Percentiles rank a stretch among this genome's conserved stretches.
Evolutionary conservation across 2,329 filamentous ascomycete species (phyloP).

Genomic region (Sporothrix pallida): DNA sequence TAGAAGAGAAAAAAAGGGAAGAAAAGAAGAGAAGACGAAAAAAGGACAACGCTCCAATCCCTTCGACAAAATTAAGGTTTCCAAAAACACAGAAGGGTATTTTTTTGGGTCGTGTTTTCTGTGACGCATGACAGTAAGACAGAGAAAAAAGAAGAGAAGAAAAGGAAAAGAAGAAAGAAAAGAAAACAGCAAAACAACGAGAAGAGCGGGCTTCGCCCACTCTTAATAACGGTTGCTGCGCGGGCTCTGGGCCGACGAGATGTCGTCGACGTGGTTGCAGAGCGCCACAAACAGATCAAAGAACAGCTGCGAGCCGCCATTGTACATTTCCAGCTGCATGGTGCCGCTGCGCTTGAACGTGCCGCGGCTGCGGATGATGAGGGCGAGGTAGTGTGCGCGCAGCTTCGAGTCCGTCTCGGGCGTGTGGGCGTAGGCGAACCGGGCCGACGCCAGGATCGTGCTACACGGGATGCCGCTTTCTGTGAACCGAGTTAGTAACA

Average conservation of each 20-base stretch:
- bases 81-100: constrained; percentile 28
- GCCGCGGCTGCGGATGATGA: constrained; percentile 85
- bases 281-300: constrained; percentile 94
- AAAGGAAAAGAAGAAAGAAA: not conserved
- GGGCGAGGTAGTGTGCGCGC: constrained; percentile 85
- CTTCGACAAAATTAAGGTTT: constrained; percentile 13
- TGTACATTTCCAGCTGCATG: constrained; percentile 94
- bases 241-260: constrained; percentile 56
- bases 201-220: too few species aligned
- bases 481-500: constrained; percentile 38
- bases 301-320: constrained; percentile 80
- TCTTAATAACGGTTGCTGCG: constrained; percentile 48
- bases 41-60: not conserved
- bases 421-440: constrained; percentile 87
- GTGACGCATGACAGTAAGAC: not conserved
- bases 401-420: constrained; percentile 90
- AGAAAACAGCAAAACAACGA: not conserved
- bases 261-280: constrained; percentile 84
- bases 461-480: constrained; percentile 81
- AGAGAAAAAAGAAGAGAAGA: not conserved
- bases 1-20: not conserved
- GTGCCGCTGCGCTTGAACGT: constrained; percentile 94
- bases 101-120: constrained; percentile 26
- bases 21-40: not conserved
- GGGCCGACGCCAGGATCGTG: constrained; percentile 85